Evolutionary conservation across 2,329 filamentous ascomycete genomes (phyloP).

Genomic region (Aureobasidium pullulans): DNA sequence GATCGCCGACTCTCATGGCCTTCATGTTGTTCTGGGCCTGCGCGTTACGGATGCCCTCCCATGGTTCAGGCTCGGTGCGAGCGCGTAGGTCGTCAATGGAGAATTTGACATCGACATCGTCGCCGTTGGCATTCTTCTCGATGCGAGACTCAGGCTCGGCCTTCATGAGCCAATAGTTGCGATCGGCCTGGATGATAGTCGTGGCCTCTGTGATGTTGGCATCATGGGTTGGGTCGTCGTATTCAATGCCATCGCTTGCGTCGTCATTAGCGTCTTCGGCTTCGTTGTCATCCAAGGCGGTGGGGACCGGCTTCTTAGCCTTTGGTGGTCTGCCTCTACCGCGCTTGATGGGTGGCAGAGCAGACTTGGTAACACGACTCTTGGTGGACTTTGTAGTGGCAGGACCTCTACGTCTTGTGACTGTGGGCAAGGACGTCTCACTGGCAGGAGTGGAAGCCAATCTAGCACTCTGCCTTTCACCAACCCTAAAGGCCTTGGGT

Average conservation of each 20-base stretch:
- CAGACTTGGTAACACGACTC: neutral
- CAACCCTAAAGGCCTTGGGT: neutral
- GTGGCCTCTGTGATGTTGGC: slow-evolving; percentile 10
- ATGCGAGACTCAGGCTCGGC: slow-evolving; percentile 73
- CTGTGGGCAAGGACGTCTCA: neutral
- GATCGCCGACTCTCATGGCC: slow-evolving; percentile 82
- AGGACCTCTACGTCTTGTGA: neutral
- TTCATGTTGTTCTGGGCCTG: slow-evolving; percentile 80
- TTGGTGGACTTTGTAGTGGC: neutral
- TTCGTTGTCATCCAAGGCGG: neutral
- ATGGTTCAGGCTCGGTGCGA: slow-evolving; percentile 71
- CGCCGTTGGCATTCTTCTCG: slow-evolving; percentile 60
- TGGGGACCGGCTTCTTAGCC: neutral
- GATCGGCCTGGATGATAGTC: slow-evolving; percentile 15
- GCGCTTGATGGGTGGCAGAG: slow-evolving; percentile 7
- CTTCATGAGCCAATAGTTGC: slow-evolving; percentile 43
- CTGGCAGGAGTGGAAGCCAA: slow-evolving; percentile 2
- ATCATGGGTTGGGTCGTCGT: neutral
- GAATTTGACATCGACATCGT: slow-evolving; percentile 81
- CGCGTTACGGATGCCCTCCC: slow-evolving; percentile 57
- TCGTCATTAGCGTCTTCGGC: slow-evolving; percentile 10
- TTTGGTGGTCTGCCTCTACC: slow-evolving; percentile 19
- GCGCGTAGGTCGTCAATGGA: slow-evolving; percentile 82
- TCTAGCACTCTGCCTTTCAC: slow-evolving; percentile 15
- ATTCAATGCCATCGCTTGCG: slow-evolving; percentile 9